Evolutionary conservation across 176 grass and related monocot species (phyloP).

Genomic region (Aegilops longissima): DNA sequence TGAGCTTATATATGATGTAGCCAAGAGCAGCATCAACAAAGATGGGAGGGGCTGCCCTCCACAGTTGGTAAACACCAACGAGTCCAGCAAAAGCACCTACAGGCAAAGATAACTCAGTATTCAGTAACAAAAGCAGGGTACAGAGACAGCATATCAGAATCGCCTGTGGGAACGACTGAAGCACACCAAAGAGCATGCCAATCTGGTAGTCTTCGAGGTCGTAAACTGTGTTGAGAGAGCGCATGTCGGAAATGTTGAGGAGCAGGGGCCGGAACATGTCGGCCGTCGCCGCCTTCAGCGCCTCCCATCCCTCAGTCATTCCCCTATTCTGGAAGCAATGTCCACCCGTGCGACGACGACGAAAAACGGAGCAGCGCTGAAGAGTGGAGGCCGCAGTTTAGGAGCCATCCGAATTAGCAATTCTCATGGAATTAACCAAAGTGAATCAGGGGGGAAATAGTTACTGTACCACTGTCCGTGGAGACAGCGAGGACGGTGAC

Average conservation of each 20-base stretch:
- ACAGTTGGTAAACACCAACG: neutral
- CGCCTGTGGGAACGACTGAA: neutral
- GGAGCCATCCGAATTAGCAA: neutral
- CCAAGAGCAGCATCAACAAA: neutral
- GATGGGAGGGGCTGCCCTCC: neutral
- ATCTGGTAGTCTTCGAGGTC: neutral
- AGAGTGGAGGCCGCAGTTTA: neutral
- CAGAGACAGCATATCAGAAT: neutral
- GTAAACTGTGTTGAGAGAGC: neutral
- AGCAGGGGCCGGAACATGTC: conserved; percentile 8
- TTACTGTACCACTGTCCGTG: neutral
- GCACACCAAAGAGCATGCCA: conserved; percentile 2
- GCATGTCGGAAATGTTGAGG: neutral
- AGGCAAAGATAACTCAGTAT: neutral
- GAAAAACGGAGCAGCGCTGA: neutral
- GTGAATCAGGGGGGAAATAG: neutral
- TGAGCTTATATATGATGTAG: neutral
- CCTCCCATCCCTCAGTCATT: neutral
- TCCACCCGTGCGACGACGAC: neutral
- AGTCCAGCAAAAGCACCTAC: neutral
- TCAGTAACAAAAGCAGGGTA: neutral
- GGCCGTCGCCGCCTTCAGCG: neutral
- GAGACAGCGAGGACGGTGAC: neutral
- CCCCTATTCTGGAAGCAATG: neutral
- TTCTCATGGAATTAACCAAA: neutral